Evolutionary conservation across 495 filamentous ascomycete genomes (phyloP), one percentile per base, ranked within the genome.

Genomic region (Neurospora tetraspora): DNA sequence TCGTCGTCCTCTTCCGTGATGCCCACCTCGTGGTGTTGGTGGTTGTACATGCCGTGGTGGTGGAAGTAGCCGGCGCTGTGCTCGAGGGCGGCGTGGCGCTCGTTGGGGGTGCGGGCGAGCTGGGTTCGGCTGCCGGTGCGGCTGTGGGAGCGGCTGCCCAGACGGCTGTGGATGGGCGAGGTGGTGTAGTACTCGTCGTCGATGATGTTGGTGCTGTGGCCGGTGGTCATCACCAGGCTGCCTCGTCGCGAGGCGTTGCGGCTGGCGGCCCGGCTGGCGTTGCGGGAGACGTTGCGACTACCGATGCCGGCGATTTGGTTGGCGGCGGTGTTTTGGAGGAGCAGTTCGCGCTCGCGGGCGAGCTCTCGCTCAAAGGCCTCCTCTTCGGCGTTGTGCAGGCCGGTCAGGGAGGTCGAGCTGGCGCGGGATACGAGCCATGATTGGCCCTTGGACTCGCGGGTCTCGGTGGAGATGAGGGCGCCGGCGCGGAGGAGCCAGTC

Each of bases 401-500:
- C 84, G 9, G 86, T 82, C 16, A 94, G 84, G 75, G 87, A 92
- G 0, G 92, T 94, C 6, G 90, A 92, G 72, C 88, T 92, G 39
- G 88, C 88, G 71, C 91, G 88, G 72, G 91, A 90, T 6, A 86
- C 85, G 4, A 96, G 87, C 93, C 93, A 96, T 53, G 88, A 85
- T 78, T 94, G 91, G 14, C 93, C 93, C 78, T 94, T 94, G 76
- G 88, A 88, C 74, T 94, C 92, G 72, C 92, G 85, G 3, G 91
- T 85, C 65, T 89, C 89, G 5, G 88, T 86, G n/a, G 90, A 88
- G 14, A 94, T 88, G 31, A 90, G 80, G 11, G 91, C 89, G 2
- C 91, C 93, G 3, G 91, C 88, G 69, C 91, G 89, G 20, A 92
- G 85, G 73, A 96, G 85, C 91, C 92, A 94, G 82, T 93, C 91